Evolutionary conservation across 1,284 basidiomycete species (phyloP), one percentile per base, ranked within the genome.

Genomic region (Ceratobasidium sp.): DNA sequence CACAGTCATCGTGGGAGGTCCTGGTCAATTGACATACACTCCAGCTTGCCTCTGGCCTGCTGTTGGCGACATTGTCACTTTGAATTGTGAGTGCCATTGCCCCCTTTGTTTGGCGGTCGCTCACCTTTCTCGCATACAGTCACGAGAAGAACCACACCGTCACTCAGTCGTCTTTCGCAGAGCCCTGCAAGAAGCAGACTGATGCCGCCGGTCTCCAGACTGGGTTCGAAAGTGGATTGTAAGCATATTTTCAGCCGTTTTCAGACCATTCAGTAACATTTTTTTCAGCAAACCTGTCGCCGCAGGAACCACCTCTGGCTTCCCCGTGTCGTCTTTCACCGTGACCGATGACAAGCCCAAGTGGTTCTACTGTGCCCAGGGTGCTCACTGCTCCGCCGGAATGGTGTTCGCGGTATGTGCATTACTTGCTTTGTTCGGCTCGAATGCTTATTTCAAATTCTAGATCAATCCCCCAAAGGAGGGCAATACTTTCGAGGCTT

Each of bases 321-420:
- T 72, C 35, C 73, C 73, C 12, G 64, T 75, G 64, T 75, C 74
- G 72, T 73, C 75, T 6, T 73, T 78, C 69, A 31, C 71, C 34
- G 72, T 77, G 47, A 74, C 73, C 49, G 72, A 72, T 58, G 74
- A 74, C 29, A 73, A 72, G 29, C 77, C 76, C 17, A 74, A 76
- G 55, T 78, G 77, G 77, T 74, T 75, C 40, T 77, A 70, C 73
- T 77, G 76, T 68, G 67, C 49, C 10, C 74, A 75, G 50, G 69
- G 40, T 6, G 69, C 56, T 12, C 76, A 76, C 69, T 76, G 75
- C 67, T 43, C 70, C 32, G 68, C 60, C 12, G 75, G 75, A 27
- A 78, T 78, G 77, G 77, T 78, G 68, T 76, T 77, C 58, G 71
- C 73, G 40, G 60, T 68, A 64, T 42, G 60, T 52, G 22, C 29